These are phyloP conservation scores for Coemansia sp. DNA, from an alignment of 192 early-diverging fungal species.

Conservation along the genomic window DNA sequence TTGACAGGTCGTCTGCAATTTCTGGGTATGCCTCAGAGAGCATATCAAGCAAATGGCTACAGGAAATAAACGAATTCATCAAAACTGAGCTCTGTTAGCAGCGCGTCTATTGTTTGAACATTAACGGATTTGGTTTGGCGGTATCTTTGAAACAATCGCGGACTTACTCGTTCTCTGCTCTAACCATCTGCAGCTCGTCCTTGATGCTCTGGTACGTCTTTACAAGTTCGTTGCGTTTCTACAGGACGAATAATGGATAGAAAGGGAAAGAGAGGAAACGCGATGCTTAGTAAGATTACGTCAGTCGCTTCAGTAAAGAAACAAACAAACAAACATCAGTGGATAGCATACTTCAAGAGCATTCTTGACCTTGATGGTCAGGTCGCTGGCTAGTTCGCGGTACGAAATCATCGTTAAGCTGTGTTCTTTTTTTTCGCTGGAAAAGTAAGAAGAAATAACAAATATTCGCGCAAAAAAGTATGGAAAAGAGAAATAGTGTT, in stretches of 20 bases:
- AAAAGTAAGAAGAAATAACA: constrained; percentile 8
- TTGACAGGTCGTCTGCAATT: constrained; percentile 39
- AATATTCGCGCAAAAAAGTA: constrained; percentile 4
- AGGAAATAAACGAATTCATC: constrained; percentile 1
- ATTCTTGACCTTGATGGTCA: constrained; percentile 42
- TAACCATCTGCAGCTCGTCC: constrained; percentile 23
- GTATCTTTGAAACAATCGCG: not conserved
- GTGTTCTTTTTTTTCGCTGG: not conserved
- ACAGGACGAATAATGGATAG: constrained; percentile 6
- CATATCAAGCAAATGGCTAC: constrained; percentile 54
- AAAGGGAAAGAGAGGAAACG: not conserved
- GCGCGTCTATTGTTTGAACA: not conserved
- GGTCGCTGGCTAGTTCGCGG: constrained; percentile 40
- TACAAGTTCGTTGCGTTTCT: constrained; percentile 42
- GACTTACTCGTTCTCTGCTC: constrained; percentile 50
- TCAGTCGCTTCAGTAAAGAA: not conserved
- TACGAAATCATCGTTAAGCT: constrained; percentile 37
- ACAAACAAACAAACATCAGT: not conserved
- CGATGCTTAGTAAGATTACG: not conserved
- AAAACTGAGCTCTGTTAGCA: not conserved
- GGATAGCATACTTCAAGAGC: constrained; percentile 42
- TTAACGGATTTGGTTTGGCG: not conserved
- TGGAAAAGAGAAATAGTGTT: not conserved
- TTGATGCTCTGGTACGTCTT: constrained; percentile 33
- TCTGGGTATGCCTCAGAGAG: constrained; percentile 43